phyloP scores from a whole-genome alignment of 2,329 filamentous ascomycete species.

The Annulohypoxylon truncatum region DNA sequence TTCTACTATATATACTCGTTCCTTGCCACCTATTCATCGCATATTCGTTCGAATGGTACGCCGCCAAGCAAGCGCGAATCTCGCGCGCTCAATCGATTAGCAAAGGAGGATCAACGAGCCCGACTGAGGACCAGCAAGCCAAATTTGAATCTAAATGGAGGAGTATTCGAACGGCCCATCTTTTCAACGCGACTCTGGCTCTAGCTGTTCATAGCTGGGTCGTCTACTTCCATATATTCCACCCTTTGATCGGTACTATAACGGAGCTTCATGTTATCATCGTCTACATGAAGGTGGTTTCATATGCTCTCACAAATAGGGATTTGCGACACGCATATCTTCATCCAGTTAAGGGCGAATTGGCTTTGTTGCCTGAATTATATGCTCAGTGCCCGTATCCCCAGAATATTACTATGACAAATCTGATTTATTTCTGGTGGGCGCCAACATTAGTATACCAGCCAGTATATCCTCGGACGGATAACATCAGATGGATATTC shows the following conservation, averaged over 20 bases:
- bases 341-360: slow-evolving; percentile 75
- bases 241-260: slow-evolving; percentile 91
- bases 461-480: slow-evolving; percentile 90
- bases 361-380: slow-evolving; percentile 79
- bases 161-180: slow-evolving; percentile 82
- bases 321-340: slow-evolving; percentile 92
- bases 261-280: slow-evolving; percentile 93
- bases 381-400: slow-evolving; percentile 90
- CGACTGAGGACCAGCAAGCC: slow-evolving; percentile 70
- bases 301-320: slow-evolving; percentile 95
- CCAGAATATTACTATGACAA: slow-evolving; percentile 86
- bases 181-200: slow-evolving; percentile 83
- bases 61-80: slow-evolving; percentile 80
- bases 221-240: slow-evolving; percentile 91
- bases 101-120: slow-evolving; percentile 63
- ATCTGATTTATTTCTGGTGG: slow-evolving; percentile 97
- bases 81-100: slow-evolving; percentile 64
- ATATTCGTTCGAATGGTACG: slow-evolving; percentile 87
- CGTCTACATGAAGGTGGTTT: slow-evolving; percentile 95
- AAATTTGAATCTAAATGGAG: slow-evolving; percentile 83
- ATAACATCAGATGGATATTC: slow-evolving; percentile 86
- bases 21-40: slow-evolving; percentile 92
- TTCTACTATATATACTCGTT: slow-evolving; percentile 84
- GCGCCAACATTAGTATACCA: slow-evolving; percentile 97
- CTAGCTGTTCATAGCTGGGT: slow-evolving; percentile 83